A percentile compares a stretch with the other conserved stretches of the same genome.
Conservation (phyloP, 176 grass and related monocot species). For the Cocos nucifera region DNA sequence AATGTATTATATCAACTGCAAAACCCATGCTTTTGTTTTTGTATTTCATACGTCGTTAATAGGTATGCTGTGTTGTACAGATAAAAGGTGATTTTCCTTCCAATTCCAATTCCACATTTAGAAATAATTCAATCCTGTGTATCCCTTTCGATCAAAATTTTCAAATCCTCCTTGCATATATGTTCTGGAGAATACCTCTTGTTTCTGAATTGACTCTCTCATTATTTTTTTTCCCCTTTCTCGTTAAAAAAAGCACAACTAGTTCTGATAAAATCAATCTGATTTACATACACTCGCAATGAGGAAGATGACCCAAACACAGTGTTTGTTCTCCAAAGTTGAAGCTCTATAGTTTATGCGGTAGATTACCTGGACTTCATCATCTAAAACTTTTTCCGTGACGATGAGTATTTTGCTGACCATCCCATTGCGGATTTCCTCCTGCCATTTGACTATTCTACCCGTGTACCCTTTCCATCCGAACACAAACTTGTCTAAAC, state of each 20-base stretch:
- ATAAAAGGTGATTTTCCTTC: slow-evolving; percentile 7
- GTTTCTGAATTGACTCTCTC: too few species aligned
- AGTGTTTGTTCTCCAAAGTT: too few species aligned
- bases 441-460: not conserved
- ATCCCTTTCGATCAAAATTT: not conserved
- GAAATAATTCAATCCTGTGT: not conserved
- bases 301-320: not conserved
- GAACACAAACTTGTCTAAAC: not conserved
- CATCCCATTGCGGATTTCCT: not conserved
- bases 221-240: too few species aligned
- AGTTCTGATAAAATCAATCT: too few species aligned
- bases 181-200: too few species aligned
- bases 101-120: not conserved
- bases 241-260: too few species aligned
- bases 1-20: slow-evolving; percentile 8
- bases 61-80: not conserved
- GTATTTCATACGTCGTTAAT: too few species aligned
- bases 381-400: not conserved
- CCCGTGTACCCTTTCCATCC: not conserved
- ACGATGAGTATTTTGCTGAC: not conserved
- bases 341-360: too few species aligned
- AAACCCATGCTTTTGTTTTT: not conserved
- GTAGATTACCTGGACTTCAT: not conserved
- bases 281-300: too few species aligned
- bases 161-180: not conserved